Conservation (phyloP, 2,329 filamentous ascomycete species). For the Fusarium redolens region DNA sequence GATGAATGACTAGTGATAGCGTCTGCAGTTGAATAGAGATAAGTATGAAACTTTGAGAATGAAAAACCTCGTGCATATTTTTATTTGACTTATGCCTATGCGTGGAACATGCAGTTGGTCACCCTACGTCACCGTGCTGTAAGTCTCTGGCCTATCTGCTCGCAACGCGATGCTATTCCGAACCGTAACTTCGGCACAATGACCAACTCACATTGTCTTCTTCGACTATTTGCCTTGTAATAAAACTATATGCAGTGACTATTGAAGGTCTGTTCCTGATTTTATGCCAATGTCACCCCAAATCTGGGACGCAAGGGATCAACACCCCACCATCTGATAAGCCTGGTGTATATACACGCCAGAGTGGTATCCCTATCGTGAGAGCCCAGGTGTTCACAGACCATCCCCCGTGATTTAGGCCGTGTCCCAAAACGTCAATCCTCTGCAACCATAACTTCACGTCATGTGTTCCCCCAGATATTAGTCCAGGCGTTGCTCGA, state of each 20-base stretch:
- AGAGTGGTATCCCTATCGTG: conserved; percentile 29
- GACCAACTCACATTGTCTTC: fast-evolving
- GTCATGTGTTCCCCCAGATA: neutral
- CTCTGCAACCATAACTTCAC: neutral
- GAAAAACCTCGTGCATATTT: too few species aligned
- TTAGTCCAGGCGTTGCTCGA: neutral
- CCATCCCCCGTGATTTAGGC: conserved; percentile 9
- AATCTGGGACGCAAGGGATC: conserved; percentile 10
- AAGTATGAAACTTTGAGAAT: fast-evolving
- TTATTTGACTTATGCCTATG: fast-evolving
- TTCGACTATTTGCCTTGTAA: fast-evolving
- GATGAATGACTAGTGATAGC: neutral
- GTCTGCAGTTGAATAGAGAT: neutral
- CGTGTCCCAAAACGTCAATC: neutral
- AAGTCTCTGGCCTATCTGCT: neutral
- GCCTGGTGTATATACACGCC: conserved; percentile 25
- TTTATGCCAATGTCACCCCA: neutral
- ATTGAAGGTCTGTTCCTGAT: fast-evolving
- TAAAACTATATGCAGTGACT: fast-evolving
- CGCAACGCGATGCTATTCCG: neutral
- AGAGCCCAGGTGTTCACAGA: neutral
- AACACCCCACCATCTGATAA: conserved; percentile 23
- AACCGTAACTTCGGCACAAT: fast-evolving
- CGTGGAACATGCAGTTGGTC: fast-evolving
- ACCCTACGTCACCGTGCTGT: neutral